Percentiles rank a stretch among this genome's conserved stretches.
phyloP scores from a whole-genome alignment of 257 asterid species.

The Salvia rosmarinus region DNA sequence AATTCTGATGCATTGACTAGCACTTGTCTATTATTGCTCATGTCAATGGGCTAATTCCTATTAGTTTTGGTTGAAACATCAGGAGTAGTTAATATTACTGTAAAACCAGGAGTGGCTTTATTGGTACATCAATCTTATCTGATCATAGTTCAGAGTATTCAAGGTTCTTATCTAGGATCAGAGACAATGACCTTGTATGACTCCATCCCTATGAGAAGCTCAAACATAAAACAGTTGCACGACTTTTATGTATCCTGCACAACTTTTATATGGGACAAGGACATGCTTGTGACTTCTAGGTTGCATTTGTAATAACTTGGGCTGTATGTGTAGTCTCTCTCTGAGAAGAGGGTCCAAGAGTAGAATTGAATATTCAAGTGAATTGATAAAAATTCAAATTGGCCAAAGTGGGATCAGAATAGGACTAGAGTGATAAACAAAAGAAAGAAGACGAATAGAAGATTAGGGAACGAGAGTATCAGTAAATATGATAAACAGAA shows the following conservation, averaged over 20 bases:
- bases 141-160: background rate
- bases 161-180: background rate
- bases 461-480: background rate
- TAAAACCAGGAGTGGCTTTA: background rate
- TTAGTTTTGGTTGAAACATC: constrained; percentile 3
- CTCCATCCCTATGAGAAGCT: background rate
- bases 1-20: constrained; percentile 7
- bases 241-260: background rate
- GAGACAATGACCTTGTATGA: constrained; percentile 5
- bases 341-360: background rate
- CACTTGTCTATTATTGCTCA: background rate
- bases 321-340: too few species aligned
- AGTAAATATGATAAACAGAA: background rate
- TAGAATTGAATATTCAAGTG: background rate
- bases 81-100: background rate
- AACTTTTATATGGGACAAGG: background rate
- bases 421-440: background rate
- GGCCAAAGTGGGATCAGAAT: background rate
- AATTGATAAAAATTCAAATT: background rate
- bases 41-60: background rate
- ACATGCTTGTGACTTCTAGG: background rate
- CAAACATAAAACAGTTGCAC: background rate
- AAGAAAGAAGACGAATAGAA: background rate
- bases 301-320: too few species aligned
- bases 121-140: background rate